Percentiles rank a stretch among this genome's conserved stretches.
phyloP scores from a whole-genome alignment of 2,329 filamentous ascomycete species.

The Lasiodiplodia sp. region DNA sequence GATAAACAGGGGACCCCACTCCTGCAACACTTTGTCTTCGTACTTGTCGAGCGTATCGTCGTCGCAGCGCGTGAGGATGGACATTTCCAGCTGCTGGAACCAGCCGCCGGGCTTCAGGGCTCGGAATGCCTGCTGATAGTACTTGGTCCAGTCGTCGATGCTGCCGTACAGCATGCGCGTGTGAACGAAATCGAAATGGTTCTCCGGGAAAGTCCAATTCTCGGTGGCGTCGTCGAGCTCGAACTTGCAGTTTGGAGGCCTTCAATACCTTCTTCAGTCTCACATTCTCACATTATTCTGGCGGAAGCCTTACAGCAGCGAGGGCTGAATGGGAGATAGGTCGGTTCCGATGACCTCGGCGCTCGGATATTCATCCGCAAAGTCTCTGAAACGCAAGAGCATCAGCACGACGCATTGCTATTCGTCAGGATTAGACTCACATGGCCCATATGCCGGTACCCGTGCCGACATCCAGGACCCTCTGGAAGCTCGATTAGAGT shows the following conservation, averaged over 20 bases:
- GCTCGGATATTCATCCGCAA: slow-evolving; percentile 44
- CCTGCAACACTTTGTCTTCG: slow-evolving; percentile 36
- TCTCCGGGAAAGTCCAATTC: slow-evolving; percentile 40
- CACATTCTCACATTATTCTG: slow-evolving; percentile 41
- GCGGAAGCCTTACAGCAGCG: slow-evolving; percentile 7
- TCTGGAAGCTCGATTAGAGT: slow-evolving; percentile 31
- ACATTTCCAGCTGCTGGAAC: slow-evolving; percentile 40
- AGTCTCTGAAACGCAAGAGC: slow-evolving; percentile 36
- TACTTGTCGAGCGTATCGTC: slow-evolving; percentile 34
- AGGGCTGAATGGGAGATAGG: slow-evolving; percentile 55
- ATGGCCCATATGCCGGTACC: slow-evolving; percentile 55
- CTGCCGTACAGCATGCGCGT: slow-evolving; percentile 35
- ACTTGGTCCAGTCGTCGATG: slow-evolving; percentile 36
- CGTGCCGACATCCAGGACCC: slow-evolving; percentile 47
- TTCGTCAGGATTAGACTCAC: slow-evolving; percentile 33
- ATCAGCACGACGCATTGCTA: slow-evolving; percentile 23
- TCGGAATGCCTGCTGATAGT: slow-evolving; percentile 36
- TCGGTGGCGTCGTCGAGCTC: slow-evolving; percentile 59
- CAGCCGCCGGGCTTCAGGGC: slow-evolving; percentile 38
- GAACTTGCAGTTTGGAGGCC: slow-evolving; percentile 57
- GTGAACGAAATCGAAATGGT: slow-evolving; percentile 39
- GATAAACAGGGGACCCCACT: slow-evolving; percentile 39
- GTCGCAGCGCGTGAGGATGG: slow-evolving; percentile 37
- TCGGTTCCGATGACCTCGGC: slow-evolving; percentile 54
- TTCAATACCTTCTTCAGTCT: slow-evolving; percentile 58